Base-by-base conservation (phyloP, 768 basidiomycete genomes). In the Collybia sordida region DNA sequence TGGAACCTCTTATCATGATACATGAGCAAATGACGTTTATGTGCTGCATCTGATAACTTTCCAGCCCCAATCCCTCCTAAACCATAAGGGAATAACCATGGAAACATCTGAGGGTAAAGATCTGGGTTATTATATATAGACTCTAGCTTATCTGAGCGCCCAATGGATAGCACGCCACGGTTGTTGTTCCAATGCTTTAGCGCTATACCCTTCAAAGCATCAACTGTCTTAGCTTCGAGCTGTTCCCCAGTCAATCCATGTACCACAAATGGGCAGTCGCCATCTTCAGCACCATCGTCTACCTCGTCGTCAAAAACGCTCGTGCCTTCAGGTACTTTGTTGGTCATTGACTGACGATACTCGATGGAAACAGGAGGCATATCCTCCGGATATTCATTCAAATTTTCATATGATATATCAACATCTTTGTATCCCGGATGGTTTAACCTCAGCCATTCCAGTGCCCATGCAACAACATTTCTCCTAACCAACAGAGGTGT, bases 41-140 rank as follows among this genome's bases (percentile, higher is more conserved):
- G 68, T 8, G 9, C 49, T 15, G 27, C 35, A 19, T 58, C 54
- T 19, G 63, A 58, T 38, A 56, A 8, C 38, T 27, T 3, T 36
- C 47, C 17, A 8, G 48, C 18, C 14, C 65, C 65, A 23, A 67
- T 56, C 3, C 63, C 57, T 15, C 68, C 68, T 12, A 57, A n/a
- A 0, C 74, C 71, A 60, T 72, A 74, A 3, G 68, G 72, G 62
- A 69, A 76, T 1, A 74, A 47, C 70, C 71, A n/a, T n/a, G n/a
- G n/a, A n/a, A n/a, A n/a, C n/a, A n/a, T n/a, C n/a, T n/a, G n/a
- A n/a, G n/a, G n/a, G 73, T 0, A 69, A 68, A 56, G 68, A 66
- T 38, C 21, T 38, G 37, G 14, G 21, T 38, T 38, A 8, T 67
- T 44, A 35, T 58, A 68, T 6, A 64, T 56, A 2, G 62, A 62